Evolutionary conservation across 257 asterid genomes (phyloP).

Genomic region (Solanum boliviense): DNA sequence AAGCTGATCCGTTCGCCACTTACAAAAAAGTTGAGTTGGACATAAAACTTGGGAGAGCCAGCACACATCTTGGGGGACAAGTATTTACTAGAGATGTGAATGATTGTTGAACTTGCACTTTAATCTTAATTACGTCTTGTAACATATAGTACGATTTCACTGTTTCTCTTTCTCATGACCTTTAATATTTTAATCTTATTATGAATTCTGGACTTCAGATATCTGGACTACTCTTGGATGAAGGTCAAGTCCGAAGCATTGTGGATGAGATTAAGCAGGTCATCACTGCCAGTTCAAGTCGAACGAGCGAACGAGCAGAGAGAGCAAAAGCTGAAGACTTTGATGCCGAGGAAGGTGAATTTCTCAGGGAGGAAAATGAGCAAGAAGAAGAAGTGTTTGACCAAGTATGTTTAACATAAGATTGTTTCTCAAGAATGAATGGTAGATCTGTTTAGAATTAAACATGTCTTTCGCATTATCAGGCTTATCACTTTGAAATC

Average conservation of each 20-base stretch:
- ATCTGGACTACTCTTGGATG: slow-evolving; percentile 80
- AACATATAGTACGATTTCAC: neutral
- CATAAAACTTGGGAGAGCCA: neutral
- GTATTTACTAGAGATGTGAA: neutral
- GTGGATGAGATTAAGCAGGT: slow-evolving; percentile 91
- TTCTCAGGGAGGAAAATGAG: slow-evolving; percentile 92
- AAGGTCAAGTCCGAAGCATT: slow-evolving; percentile 79
- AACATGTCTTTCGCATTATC: neutral
- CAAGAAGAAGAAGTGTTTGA: slow-evolving; percentile 99
- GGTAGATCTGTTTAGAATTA: neutral
- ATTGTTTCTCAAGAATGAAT: neutral
- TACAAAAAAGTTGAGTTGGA: neutral
- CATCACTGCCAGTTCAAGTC: slow-evolving; percentile 86
- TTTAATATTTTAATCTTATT: neutral
- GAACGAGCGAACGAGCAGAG: slow-evolving; percentile 77
- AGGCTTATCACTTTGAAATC: neutral
- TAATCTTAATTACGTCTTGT: neutral
- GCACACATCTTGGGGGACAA: neutral
- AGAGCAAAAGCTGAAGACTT: slow-evolving; percentile 97
- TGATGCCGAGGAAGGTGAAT: slow-evolving; percentile 95
- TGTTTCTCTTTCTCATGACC: neutral
- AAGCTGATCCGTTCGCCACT: neutral
- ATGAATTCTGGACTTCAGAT: slow-evolving; percentile 33
- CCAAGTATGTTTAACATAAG: slow-evolving; percentile 44
- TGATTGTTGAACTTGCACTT: neutral